Conservation (phyloP, 139 green algal species). For the Zygnema cylindricum region DNA sequence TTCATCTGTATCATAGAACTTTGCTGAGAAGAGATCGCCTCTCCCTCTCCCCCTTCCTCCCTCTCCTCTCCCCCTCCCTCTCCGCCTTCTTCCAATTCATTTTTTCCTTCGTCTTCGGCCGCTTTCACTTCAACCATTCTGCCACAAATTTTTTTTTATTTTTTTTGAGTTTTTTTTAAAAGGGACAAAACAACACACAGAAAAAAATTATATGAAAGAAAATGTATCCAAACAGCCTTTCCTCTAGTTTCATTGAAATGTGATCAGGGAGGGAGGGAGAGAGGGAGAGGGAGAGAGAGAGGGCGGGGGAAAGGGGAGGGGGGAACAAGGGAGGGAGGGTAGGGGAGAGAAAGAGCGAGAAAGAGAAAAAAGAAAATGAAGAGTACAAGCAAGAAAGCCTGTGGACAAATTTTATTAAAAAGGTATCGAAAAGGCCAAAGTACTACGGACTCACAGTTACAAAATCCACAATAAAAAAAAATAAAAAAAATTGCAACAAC, state of each 20-base stretch:
- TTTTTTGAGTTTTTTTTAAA: no score
- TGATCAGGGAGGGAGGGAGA: background rate
- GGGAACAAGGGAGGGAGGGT: background rate
- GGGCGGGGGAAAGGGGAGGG: background rate
- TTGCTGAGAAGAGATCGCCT: background rate
- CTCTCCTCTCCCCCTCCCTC: background rate
- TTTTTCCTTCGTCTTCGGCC: background rate
- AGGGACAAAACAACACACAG: no score
- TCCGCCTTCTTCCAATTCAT: background rate
- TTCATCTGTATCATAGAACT: background rate
- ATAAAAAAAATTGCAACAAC: background rate
- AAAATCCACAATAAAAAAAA: background rate
- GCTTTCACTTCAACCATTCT: background rate
- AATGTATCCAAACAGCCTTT: no score
- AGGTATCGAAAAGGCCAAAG: background rate
- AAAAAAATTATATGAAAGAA: no score
- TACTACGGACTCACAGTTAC: background rate
- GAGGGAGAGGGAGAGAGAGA: slow-evolving; percentile 19
- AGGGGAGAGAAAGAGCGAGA: background rate
- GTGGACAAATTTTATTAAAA: no score
- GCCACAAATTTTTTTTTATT: no score
- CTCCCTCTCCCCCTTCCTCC: background rate
- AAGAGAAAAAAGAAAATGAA: background rate
- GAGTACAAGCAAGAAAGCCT: background rate
- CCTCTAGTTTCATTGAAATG: no score